A percentile compares a stretch with the other conserved stretches of the same genome.
Evolutionary conservation across 2,329 filamentous ascomycete genomes (phyloP).

Genomic region (Botrytis cinerea): DNA sequence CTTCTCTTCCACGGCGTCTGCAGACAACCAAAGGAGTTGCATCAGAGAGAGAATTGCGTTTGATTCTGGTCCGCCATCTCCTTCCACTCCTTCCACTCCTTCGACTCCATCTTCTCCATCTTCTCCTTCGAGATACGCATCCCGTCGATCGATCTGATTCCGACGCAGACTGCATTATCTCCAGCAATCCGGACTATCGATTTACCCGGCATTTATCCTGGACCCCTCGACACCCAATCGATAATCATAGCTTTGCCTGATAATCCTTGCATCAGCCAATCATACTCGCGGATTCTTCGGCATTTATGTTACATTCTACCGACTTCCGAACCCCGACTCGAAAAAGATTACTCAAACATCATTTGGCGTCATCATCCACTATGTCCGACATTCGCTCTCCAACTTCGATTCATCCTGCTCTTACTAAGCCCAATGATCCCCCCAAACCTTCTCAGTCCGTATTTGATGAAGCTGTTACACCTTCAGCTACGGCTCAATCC

Average conservation of each 20-base stretch:
- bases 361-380: conserved; percentile 31
- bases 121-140: not conserved
- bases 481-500: conserved; percentile 30
- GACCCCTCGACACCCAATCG: not conserved
- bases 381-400: conserved; percentile 50
- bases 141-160: not conserved
- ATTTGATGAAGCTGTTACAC: conserved; percentile 36
- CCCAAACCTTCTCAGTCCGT: conserved; percentile 28
- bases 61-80: not conserved
- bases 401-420: conserved; percentile 53
- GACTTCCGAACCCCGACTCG: not conserved
- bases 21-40: not conserved
- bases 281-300: not conserved
- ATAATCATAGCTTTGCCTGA: not conserved
- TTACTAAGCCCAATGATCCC: conserved; percentile 44
- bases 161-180: not conserved
- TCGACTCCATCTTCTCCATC: not conserved
- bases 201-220: not conserved
- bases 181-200: not conserved
- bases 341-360: not conserved
- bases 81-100: conserved; percentile 8
- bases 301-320: not conserved
- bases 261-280: not conserved
- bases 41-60: not conserved
- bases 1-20: not conserved